phyloP scores from a whole-genome alignment of 352 stramenopile genomes.

The Phytophthora palmivora region DNA sequence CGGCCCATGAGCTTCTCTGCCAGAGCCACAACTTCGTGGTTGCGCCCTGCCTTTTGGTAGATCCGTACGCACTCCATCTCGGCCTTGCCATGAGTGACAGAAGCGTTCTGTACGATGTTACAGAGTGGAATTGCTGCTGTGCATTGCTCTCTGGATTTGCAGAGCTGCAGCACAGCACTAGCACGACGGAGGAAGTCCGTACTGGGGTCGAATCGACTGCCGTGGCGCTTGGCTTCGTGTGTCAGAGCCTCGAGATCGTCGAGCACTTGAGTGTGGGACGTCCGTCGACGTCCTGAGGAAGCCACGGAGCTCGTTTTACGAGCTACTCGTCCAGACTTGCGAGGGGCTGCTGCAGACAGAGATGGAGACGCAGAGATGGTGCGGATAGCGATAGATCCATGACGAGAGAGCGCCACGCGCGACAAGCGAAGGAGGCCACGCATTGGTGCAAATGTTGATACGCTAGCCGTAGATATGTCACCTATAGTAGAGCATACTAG shows the following conservation, averaged over 20 bases:
- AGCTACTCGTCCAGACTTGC: conserved; percentile 7
- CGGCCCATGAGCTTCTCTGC: conserved; percentile 59
- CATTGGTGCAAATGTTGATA: no score
- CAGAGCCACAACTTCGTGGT: conserved; percentile 58
- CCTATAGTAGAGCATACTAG: conserved; percentile 7
- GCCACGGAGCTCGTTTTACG: conserved; percentile 20
- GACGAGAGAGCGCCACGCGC: conserved; percentile 12
- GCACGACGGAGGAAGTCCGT: conserved; percentile 62
- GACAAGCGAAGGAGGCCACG: conserved; percentile 24
- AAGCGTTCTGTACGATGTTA: conserved; percentile 47
- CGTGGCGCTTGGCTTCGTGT: conserved; percentile 35
- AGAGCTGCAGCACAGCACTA: conserved; percentile 51
- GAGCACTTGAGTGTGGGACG: conserved; percentile 28
- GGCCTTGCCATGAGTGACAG: conserved; percentile 46
- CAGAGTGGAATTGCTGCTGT: conserved; percentile 66
- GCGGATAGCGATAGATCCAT: conserved; percentile 11
- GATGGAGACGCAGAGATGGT: conserved; percentile 21
- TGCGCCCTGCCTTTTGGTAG: conserved; percentile 59
- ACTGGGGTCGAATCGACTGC: conserved; percentile 39
- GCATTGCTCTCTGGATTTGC: conserved; percentile 61
- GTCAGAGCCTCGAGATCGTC: conserved; percentile 52
- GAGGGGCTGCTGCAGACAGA: conserved; percentile 2
- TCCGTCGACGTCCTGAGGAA: conserved; percentile 12
- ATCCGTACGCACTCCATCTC: conserved; percentile 71
- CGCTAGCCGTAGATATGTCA: no score